Conservation (phyloP, 139 green algal genomes). For the Auxenochlorella pyrenoidosa region DNA sequence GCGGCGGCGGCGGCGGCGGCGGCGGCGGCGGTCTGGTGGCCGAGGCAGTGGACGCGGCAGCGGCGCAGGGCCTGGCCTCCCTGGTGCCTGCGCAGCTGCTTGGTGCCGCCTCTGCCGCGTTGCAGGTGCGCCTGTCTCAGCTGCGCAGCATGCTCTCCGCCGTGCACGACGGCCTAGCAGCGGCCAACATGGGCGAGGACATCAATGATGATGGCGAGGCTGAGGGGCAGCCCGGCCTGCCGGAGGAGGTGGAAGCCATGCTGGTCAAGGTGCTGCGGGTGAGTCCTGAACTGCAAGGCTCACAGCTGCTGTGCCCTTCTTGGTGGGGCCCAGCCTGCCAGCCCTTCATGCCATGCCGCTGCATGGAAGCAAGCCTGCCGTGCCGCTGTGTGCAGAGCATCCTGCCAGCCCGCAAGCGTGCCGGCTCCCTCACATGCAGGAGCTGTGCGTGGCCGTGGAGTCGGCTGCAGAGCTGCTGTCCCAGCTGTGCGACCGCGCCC, state of each 20-base stretch:
- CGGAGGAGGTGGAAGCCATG: not conserved
- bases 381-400: no score
- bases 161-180: not conserved
- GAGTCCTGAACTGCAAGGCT: no score
- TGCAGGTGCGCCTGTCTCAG: not conserved
- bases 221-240: not conserved
- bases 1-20: not conserved
- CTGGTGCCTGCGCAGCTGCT: slow-evolving; percentile 22
- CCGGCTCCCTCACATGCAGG: not conserved
- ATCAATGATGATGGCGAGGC: not conserved
- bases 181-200: not conserved
- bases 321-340: no score
- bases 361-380: no score
- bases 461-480: not conserved
- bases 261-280: slow-evolving; percentile 12
- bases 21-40: not conserved
- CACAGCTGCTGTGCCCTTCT: no score
- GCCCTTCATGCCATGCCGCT: no score
- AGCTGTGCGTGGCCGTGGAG: slow-evolving; percentile 9
- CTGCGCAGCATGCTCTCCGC: not conserved
- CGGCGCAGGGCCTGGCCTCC: not conserved
- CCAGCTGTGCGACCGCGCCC: slow-evolving; percentile 1
- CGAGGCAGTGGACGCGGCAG: not conserved
- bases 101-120: not conserved
- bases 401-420: not conserved